Evolutionary conservation across 176 grass and related monocot species (phyloP), one percentile per base, ranked within the genome.

Genomic region (Oryza coarctata): DNA sequence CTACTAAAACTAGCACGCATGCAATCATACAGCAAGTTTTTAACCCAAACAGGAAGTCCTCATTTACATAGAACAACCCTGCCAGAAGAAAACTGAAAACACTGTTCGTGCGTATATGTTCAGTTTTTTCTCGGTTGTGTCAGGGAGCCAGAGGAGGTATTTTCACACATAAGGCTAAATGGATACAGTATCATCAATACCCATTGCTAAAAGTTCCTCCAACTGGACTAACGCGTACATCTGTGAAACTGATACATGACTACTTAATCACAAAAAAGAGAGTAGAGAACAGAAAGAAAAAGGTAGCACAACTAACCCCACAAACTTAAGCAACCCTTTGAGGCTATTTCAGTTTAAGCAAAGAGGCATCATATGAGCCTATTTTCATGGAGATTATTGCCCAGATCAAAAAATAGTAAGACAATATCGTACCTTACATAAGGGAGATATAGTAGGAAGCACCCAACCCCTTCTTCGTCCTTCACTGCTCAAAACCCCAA

Each of bases 391-490:
- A 73, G 20, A 73, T 25, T 31, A 63, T 11, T 82, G 3, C 28
- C 11, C 32, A 68, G 11, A 81, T 75, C 20, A 44, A 64, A 62
- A 47, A 63, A 25, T 20, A 83, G 44, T 40, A 64, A 57, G 8
- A 31, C 44, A n/a, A n/a, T 68, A 17, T 52, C 60, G 64, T 79
- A 94, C 92, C 92, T 91, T 84, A 26, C 72, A 73, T 5, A 80
- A 83, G 29, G 68, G 57, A 84, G 85, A 78, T 83, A 98, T 76
- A 79, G 81, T 83, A 81, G 95, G 92, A 88, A 94, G 86, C 64
- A 81, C 66, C 95, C 95, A 98, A 49, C 79, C 86, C 80, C 95
- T 91, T 88, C 95, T 87, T 31, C 90, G 83, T 31, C 90, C 95
- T 88, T 98, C 95, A 82, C 95, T 98, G 92, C 65, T 85, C 63